These are phyloP conservation scores for Eleusine coracana DNA, from an alignment of 176 grass and related monocot species.

Conservation along the genomic window DNA sequence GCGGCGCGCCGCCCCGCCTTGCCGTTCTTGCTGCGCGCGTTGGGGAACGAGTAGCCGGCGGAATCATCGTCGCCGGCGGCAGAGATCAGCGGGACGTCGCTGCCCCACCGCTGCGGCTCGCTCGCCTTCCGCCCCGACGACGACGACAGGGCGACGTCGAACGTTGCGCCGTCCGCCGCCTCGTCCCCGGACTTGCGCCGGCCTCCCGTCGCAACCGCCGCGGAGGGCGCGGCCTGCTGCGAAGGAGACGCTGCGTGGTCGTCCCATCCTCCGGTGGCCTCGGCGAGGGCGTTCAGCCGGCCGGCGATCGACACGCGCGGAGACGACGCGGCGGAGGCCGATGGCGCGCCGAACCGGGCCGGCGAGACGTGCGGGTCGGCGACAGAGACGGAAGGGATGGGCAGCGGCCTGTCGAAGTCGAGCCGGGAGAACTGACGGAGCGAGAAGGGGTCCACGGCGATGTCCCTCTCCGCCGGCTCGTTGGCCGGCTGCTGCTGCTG, in stretches of 20 bases:
- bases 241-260: neutral
- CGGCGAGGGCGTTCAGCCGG: neutral
- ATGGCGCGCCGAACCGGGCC: conserved; percentile 2
- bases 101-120: conserved; percentile 50
- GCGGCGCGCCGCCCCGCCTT: neutral
- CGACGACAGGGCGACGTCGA: conserved; percentile 34
- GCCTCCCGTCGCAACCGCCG: neutral
- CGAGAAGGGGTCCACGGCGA: conserved; percentile 44
- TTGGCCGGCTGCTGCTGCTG: conserved; percentile 21
- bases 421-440: conserved; percentile 55
- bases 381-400: conserved; percentile 61
- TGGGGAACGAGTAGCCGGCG: neutral
- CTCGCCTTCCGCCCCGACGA: conserved; percentile 41
- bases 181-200: conserved; percentile 16
- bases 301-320: neutral
- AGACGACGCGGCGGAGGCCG: conserved; percentile 11
- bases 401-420: conserved; percentile 59
- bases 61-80: conserved; percentile 26
- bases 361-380: conserved; percentile 23
- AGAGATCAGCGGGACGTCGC: conserved; percentile 46
- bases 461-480: conserved; percentile 45
- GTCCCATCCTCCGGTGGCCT: conserved; percentile 13
- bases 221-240: neutral
- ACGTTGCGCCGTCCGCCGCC: neutral
- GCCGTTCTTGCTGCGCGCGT: conserved; percentile 1